Evolutionary conservation across 2,329 filamentous ascomycete genomes (phyloP), one percentile per base, ranked within the genome.

Genomic region (Trichoderma brevicompactum): DNA sequence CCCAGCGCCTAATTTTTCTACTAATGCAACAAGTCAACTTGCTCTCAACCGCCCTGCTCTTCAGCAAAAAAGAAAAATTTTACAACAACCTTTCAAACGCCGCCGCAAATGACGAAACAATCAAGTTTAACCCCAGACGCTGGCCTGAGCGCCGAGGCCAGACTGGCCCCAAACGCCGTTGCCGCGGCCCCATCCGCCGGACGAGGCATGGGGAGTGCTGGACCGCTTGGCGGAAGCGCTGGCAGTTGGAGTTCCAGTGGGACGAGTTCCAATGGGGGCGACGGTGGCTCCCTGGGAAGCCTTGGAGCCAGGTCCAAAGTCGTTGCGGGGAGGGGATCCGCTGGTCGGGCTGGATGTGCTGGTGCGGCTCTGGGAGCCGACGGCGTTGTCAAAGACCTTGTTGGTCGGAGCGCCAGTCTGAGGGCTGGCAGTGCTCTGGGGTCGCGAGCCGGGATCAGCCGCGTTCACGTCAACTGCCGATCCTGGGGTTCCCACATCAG

Each of bases 241-340:
- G 34, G 74, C 76, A 38, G 77, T 79, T n/a, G 86, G 79, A 40
- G 82, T 84, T 44, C 83, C 85, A 17, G 86, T 84, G 3, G 94
- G 94, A 50, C 95, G 90, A 65, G 94, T 97, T 69, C 95, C 95
- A 71, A 98, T 98, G 17, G 95, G 94, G 23, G 93, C 94, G 61
- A 98, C 93, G 5, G 90, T 83, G 65, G 84, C 83, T 64, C 84
- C 85, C 56, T 82, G 77, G 55, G 80, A 81, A 68, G 85, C 76
- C 79, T 86, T 87, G 60, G 78, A 76, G 52, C 79, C 81, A 67
- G 77, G 84, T 36, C 82, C 79, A 43, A 88, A 84, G 60, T 87
- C 84, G 8, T 61, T 54, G 49, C 88, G 88, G 63, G 92, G 91
- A 48, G 93, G 91, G 7, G 93, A 96, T 46, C 87, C 90, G 65